Conservation (phyloP, 2,329 filamentous ascomycete genomes). For the Nemania sp. region DNA sequence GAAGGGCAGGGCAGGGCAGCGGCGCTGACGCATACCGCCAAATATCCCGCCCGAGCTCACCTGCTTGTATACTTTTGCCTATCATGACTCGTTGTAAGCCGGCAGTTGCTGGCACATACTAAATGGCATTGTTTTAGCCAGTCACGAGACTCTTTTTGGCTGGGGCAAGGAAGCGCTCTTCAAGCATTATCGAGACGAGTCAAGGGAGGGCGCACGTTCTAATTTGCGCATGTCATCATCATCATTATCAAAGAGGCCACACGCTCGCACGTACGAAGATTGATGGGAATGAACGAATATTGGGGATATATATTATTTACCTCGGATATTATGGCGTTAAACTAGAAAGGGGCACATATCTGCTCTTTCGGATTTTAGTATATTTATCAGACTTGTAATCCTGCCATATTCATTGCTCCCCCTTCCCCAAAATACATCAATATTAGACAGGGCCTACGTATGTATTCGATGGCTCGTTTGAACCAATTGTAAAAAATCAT, state of each 20-base stretch:
- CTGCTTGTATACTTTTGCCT: constrained; percentile 17
- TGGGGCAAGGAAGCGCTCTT: not conserved
- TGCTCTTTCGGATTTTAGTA: too few species aligned
- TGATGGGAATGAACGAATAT: too few species aligned
- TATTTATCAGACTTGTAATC: too few species aligned
- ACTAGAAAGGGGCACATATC: too few species aligned
- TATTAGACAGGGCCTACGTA: too few species aligned
- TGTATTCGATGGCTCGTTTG: not conserved
- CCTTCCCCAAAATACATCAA: too few species aligned
- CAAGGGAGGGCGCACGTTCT: too few species aligned
- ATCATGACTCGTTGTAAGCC: constrained; percentile 18
- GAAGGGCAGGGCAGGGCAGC: constrained; percentile 16
- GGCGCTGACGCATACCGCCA: constrained; percentile 19
- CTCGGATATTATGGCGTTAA: too few species aligned
- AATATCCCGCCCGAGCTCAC: constrained; percentile 24
- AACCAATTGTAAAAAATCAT: constrained; percentile 2
- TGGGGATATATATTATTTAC: too few species aligned
- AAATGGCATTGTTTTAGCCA: constrained; percentile 19
- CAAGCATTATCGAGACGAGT: not conserved
- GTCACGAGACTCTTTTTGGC: constrained; percentile 28
- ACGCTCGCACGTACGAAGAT: not conserved
- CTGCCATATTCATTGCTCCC: too few species aligned
- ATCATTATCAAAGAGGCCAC: not conserved
- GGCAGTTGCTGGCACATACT: constrained; percentile 27
- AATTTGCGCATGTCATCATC: not conserved